Evolutionary conservation across 2,329 filamentous ascomycete genomes (phyloP).

Genomic region (Ascocoryne sarcoides): DNA sequence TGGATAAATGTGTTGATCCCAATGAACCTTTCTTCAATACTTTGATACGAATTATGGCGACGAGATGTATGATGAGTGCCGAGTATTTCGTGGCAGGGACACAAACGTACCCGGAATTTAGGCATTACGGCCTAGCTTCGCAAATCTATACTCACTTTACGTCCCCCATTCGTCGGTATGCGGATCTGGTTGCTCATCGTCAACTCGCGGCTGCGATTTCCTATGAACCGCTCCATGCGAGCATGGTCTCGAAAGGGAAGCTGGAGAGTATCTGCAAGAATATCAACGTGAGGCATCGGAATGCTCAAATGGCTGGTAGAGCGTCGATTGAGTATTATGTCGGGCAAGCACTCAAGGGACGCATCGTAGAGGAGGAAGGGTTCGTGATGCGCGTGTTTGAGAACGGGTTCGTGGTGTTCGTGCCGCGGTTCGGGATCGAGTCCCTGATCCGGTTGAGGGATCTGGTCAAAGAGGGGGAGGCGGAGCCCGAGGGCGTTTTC

Average conservation of each 20-base stretch:
- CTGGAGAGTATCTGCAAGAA: constrained; percentile 95
- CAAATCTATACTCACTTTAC: constrained; percentile 99
- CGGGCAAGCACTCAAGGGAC: constrained; percentile 82
- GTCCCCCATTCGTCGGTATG: constrained; percentile 91
- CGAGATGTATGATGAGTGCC: constrained; percentile 97
- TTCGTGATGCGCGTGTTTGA: constrained; percentile 97
- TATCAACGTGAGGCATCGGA: constrained; percentile 95
- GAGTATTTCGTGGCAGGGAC: constrained; percentile 97
- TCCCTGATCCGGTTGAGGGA: constrained; percentile 81
- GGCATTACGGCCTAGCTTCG: constrained; percentile 91
- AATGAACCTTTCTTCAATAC: constrained; percentile 96
- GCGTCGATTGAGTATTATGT: constrained; percentile 98
- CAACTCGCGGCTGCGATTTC: constrained; percentile 93
- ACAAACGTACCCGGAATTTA: constrained; percentile 87
- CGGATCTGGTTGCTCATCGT: constrained; percentile 88
- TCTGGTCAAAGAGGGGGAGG: constrained; percentile 61
- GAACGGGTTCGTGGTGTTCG: constrained; percentile 94
- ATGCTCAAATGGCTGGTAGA: constrained; percentile 89
- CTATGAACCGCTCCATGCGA: constrained; percentile 78
- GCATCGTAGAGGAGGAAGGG: constrained; percentile 71
- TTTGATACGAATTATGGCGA: constrained; percentile 92
- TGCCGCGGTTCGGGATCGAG: constrained; percentile 93
- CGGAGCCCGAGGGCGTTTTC: constrained; percentile 72
- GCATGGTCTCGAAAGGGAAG: constrained; percentile 70
- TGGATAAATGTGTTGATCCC: constrained; percentile 75